Evolutionary conservation across 2,329 filamentous ascomycete genomes (phyloP).

Genomic region (Endoconidiophora laricicola): DNA sequence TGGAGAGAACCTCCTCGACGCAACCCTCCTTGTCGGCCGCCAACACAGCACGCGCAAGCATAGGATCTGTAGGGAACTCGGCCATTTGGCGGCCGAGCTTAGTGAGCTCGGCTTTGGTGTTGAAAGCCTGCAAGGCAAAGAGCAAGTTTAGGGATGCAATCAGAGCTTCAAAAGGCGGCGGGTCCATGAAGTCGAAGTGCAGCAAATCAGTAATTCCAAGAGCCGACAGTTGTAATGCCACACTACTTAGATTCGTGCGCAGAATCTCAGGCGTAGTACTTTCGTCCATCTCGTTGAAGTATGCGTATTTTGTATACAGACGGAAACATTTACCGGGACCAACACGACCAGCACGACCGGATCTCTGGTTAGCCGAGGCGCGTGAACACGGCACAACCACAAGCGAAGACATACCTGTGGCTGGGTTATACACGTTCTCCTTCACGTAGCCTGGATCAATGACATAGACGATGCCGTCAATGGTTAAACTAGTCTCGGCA

Average conservation of each 20-base stretch:
- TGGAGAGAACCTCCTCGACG: conserved; percentile 78
- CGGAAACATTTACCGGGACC: conserved; percentile 86
- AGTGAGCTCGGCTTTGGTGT: conserved; percentile 75
- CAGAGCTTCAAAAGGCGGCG: conserved; percentile 74
- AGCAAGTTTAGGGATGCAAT: conserved; percentile 80
- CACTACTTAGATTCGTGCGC: conserved; percentile 68
- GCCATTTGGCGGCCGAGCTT: conserved; percentile 88
- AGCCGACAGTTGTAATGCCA: conserved; percentile 74
- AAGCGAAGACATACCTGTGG: conserved; percentile 81
- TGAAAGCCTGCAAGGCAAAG: conserved; percentile 78
- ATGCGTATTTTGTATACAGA: conserved; percentile 84
- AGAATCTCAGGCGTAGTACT: conserved; percentile 87
- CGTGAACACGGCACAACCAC: conserved; percentile 83
- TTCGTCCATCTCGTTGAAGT: conserved; percentile 88
- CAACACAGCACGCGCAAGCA: conserved; percentile 77
- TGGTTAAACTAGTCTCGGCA: conserved; percentile 87
- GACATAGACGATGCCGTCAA: conserved; percentile 90
- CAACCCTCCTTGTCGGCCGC: conserved; percentile 83
- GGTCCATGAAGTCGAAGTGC: conserved; percentile 92
- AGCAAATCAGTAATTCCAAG: conserved; percentile 85
- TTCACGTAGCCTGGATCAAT: conserved; percentile 94
- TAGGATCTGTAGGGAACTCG: conserved; percentile 83
- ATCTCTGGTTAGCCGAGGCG: conserved; percentile 83
- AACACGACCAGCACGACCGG: conserved; percentile 81
- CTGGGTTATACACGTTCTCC: conserved; percentile 82